Percentiles rank a stretch among this genome's conserved stretches.
phyloP scores from a whole-genome alignment of 805 yeast genomes.

The Tanozyma kutaoensis region DNA sequence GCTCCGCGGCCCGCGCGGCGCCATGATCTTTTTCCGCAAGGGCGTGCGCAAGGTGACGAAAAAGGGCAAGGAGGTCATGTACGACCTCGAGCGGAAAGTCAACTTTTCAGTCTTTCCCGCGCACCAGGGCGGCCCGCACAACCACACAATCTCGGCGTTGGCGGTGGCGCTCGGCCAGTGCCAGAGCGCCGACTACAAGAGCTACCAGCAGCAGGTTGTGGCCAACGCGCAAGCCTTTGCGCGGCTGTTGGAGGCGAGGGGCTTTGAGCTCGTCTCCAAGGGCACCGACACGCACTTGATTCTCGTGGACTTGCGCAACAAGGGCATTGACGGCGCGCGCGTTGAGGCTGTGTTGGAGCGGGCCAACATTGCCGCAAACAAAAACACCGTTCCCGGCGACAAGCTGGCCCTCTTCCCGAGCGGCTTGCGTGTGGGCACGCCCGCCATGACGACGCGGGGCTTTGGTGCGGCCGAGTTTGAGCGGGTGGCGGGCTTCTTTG shows the following conservation, averaged over 20 bases:
- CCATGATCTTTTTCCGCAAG: slow-evolving; percentile 97
- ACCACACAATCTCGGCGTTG: slow-evolving; percentile 95
- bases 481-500: slow-evolving; percentile 54
- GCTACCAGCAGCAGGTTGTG: slow-evolving; percentile 80
- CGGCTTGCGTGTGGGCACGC: slow-evolving; percentile 95
- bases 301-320: slow-evolving; percentile 75
- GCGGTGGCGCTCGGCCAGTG: slow-evolving; percentile 97
- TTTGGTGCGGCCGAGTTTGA: slow-evolving; percentile 77
- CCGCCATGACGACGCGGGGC: slow-evolving; percentile 98
- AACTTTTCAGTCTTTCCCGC: slow-evolving; percentile 99
- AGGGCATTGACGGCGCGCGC: slow-evolving; percentile 93
- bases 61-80: slow-evolving; percentile 82
- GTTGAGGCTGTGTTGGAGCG: slow-evolving; percentile 91
- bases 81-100: slow-evolving; percentile 89
- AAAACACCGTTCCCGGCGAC: slow-evolving; percentile 97
- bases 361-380: slow-evolving; percentile 90
- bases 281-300: slow-evolving; percentile 99
- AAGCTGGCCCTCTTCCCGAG: slow-evolving; percentile 93
- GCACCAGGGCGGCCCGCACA: slow-evolving; percentile 99
- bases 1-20: slow-evolving; percentile 98
- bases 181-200: slow-evolving; percentile 76
- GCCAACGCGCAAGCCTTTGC: slow-evolving; percentile 82
- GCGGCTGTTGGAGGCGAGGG: slow-evolving; percentile 51
- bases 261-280: slow-evolving; percentile 75
- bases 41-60: slow-evolving; percentile 80